Evolutionary conservation across 176 grass and related monocot genomes (phyloP).

Genomic region (Triticum dicoccoides): DNA sequence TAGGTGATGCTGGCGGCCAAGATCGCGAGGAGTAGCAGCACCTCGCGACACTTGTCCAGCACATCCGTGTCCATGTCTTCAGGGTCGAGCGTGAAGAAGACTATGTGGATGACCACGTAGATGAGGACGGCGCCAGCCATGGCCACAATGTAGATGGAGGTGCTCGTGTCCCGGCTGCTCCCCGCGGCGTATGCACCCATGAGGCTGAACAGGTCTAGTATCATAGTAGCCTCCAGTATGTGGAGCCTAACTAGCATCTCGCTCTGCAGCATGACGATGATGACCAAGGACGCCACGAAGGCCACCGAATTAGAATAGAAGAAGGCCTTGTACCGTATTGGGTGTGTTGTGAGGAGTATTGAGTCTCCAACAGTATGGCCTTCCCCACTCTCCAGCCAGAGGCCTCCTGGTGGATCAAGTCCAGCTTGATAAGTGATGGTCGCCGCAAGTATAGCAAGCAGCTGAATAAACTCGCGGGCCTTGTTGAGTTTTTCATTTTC

Average conservation of each 20-base stretch:
- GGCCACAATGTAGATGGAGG: slow-evolving; percentile 14
- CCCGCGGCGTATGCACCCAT: slow-evolving; percentile 19
- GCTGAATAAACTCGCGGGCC: not conserved
- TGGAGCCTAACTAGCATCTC: not conserved
- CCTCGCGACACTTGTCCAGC: not conserved
- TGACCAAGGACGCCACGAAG: slow-evolving; percentile 25
- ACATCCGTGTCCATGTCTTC: not conserved
- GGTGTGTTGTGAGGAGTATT: not conserved
- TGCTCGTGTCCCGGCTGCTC: not conserved
- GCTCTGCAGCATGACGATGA: slow-evolving; percentile 25
- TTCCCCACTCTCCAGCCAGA: slow-evolving; percentile 17
- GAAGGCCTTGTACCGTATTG: slow-evolving; percentile 2
- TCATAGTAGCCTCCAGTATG: slow-evolving; percentile 6
- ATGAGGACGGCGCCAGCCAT: not conserved
- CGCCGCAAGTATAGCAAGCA: slow-evolving; percentile 25
- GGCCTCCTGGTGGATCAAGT: slow-evolving; percentile 16
- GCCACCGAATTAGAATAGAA: slow-evolving; percentile 28
- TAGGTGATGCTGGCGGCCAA: slow-evolving; percentile 19
- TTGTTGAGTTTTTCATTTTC: not conserved
- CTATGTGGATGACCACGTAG: not conserved
- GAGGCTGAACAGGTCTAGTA: slow-evolving; percentile 18
- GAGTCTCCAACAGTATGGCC: not conserved
- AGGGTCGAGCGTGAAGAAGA: not conserved
- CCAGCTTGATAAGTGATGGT: slow-evolving; percentile 15
- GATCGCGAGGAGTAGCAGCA: slow-evolving; percentile 20